Evolutionary conservation across 495 filamentous ascomycete genomes (phyloP), one percentile per base, ranked within the genome.

Genomic region (Mycothermus thermophilus): DNA sequence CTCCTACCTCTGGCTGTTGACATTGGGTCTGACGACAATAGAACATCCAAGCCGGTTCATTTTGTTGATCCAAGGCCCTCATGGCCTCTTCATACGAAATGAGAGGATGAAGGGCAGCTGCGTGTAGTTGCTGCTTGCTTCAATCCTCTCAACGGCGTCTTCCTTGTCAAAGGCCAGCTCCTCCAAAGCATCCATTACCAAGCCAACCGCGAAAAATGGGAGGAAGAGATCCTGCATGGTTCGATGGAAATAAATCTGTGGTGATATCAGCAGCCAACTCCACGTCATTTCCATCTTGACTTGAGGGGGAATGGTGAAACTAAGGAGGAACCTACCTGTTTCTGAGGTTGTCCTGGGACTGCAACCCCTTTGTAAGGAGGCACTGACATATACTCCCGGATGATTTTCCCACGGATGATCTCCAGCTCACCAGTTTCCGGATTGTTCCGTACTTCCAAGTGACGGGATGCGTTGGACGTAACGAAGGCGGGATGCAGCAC

Each of bases 401-500:
- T 34, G 22, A 46, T 31, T 15, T 51, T 54, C 15, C 39, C 32
- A 8, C 53, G 52, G 8, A 45, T 29, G 4, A 54, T 32, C 6
- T 47, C 35, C 10, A 39, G 22, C 12, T 55, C 50, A 6, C 54
- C 54, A 0, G 50, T 50, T 0, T 23, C 38, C 0, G 40, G 38
- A 26, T 47, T 34, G 24, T 42, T 38, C 6, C 32, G 24, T 11
- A 57, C 27, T 7, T 48, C 43, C 20, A 66, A 38, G n/a, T 41
- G 43, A n/a, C 52, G 48, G 9, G 36, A 27, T 1, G 50, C 43
- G n/a, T 44, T 44, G 8, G 55, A 57, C 11, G 62, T 64, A 36
- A 62, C 56, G 45, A 66, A 64, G 8, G 59, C 54, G 1, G 62
- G 62, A 22, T 66, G 62, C 25, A 64, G 51, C 14, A 63, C 17